Conservation (phyloP, 2,329 filamentous ascomycete species). For the Penicillium sclerotigenum region DNA sequence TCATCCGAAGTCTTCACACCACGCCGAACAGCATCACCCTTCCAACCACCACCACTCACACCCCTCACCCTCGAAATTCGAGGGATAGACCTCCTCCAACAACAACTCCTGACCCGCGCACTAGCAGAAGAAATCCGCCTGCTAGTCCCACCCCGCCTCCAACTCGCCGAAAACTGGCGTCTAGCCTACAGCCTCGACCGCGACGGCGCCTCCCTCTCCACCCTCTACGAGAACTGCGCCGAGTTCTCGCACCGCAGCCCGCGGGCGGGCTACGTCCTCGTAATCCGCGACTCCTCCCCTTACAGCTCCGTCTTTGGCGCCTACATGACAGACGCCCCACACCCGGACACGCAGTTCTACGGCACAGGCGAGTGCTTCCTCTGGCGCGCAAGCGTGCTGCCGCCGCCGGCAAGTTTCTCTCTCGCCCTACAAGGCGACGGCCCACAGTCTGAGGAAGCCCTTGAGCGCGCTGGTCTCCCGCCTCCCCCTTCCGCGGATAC, state of each 20-base stretch:
- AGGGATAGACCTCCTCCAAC: conserved; percentile 57
- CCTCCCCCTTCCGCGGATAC: conserved; percentile 68
- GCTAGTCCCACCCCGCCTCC: conserved; percentile 79
- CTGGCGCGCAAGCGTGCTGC: conserved; percentile 70
- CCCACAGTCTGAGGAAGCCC: conserved; percentile 38
- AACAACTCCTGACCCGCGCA: conserved; percentile 63
- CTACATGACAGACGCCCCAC: conserved; percentile 86
- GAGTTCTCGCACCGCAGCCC: conserved; percentile 61
- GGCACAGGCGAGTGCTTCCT: conserved; percentile 96
- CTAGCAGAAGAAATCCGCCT: conserved; percentile 91
- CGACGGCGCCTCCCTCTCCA: conserved; percentile 81
- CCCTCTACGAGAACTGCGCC: conserved; percentile 77
- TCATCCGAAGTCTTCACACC: conserved; percentile 40
- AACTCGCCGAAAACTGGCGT: conserved; percentile 82
- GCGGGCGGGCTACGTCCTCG: conserved; percentile 82
- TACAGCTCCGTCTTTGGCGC: conserved; percentile 70
- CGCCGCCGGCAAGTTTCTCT: conserved; percentile 31
- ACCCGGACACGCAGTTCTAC: conserved; percentile 79
- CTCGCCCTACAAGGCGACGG: conserved; percentile 13
- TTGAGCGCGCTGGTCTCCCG: conserved; percentile 57
- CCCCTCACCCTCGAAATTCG: conserved; percentile 63
- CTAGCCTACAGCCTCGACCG: conserved; percentile 87
- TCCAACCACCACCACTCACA: conserved; percentile 84
- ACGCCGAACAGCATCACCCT: conserved; percentile 67
- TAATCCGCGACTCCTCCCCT: conserved; percentile 67